These are phyloP conservation scores for Wickerhamomyces rabaulensis DNA, from an alignment of 805 yeast genomes.

Conservation along the genomic window DNA sequence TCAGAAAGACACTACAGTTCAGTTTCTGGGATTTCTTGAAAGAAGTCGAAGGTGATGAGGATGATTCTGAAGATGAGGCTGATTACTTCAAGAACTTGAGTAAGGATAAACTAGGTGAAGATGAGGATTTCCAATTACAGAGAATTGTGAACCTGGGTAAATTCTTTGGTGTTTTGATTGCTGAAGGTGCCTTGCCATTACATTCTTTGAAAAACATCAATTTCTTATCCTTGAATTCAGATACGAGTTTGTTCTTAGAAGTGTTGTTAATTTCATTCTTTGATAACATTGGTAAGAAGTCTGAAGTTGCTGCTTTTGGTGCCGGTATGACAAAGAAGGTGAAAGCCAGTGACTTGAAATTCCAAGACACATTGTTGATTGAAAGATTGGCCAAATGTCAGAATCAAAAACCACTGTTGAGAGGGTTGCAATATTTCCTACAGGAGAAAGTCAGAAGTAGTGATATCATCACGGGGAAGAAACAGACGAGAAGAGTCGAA, in stretches of 20 bases:
- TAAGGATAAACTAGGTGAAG: slow-evolving; percentile 30
- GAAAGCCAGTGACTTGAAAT: slow-evolving; percentile 29
- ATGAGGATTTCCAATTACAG: slow-evolving; percentile 53
- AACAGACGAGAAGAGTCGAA: slow-evolving; percentile 49
- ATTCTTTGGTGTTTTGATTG: slow-evolving; percentile 71
- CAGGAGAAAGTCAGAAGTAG: slow-evolving; percentile 40
- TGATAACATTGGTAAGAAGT: slow-evolving; percentile 57
- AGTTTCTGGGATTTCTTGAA: slow-evolving; percentile 81
- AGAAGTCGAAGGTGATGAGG: slow-evolving; percentile 55
- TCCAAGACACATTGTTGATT: slow-evolving; percentile 45
- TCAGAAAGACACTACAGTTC: slow-evolving; percentile 84
- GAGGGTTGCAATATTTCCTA: slow-evolving; percentile 64
- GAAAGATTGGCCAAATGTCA: slow-evolving; percentile 48
- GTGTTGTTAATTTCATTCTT: slow-evolving; percentile 64
- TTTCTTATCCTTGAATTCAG: slow-evolving; percentile 56
- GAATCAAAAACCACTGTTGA: slow-evolving; percentile 51
- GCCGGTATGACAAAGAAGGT: slow-evolving; percentile 28
- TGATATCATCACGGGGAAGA: slow-evolving; percentile 45
- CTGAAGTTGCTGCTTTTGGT: slow-evolving; percentile 35
- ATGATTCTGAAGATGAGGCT: slow-evolving; percentile 31
- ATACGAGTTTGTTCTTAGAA: slow-evolving; percentile 66
- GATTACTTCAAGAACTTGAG: slow-evolving; percentile 24
- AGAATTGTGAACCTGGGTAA: slow-evolving; percentile 70
- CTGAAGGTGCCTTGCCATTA: slow-evolving; percentile 68
- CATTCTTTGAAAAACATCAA: slow-evolving; percentile 71